Percentiles rank a stretch among this genome's conserved stretches.
Evolutionary conservation across 2,329 filamentous ascomycete species (phyloP).

Genomic region (Fusarium bulbicola): DNA sequence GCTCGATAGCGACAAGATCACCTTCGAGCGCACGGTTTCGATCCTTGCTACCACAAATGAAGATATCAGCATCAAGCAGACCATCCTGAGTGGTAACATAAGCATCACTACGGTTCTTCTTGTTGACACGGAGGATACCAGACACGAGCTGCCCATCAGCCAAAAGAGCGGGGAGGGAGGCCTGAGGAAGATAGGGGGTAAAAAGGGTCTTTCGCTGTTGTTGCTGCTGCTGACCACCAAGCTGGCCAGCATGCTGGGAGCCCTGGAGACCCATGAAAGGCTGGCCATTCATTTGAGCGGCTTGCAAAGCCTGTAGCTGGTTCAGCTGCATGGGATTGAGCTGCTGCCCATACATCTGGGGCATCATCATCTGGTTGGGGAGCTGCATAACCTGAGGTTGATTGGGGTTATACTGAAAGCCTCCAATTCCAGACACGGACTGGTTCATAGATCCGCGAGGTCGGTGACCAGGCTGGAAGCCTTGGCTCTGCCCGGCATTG

Average conservation of each 20-base stretch:
- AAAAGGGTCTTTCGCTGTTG: constrained; percentile 98
- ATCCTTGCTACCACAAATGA: constrained; percentile 99
- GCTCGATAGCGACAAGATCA: constrained; percentile 93
- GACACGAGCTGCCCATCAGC: constrained; percentile 94
- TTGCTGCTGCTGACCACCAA: constrained; percentile 75
- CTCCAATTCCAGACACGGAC: constrained; percentile 83
- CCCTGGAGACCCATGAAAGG: constrained; percentile 73
- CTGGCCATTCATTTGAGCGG: constrained; percentile 83
- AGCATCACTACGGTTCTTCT: constrained; percentile 98
- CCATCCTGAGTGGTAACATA: constrained; percentile 94
- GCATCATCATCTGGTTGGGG: constrained; percentile 86
- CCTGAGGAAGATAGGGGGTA: constrained; percentile 96
- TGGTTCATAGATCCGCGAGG: constrained; percentile 84
- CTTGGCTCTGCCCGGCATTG: constrained; percentile 65
- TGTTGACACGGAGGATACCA: constrained; percentile 97
- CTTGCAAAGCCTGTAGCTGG: constrained; percentile 92
- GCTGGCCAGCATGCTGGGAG: constrained; percentile 77
- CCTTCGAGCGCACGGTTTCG: constrained; percentile 96
- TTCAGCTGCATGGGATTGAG: constrained; percentile 87
- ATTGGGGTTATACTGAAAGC: constrained; percentile 83
- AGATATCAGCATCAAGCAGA: constrained; percentile 93
- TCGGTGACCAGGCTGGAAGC: constrained; percentile 94
- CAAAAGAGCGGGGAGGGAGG: constrained; percentile 88
- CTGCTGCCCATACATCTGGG: constrained; percentile 87
- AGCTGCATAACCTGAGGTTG: constrained; percentile 91